Base-by-base conservation (phyloP, 2,329 filamentous ascomycete species). In the Taxawa tesnikishii region DNA sequence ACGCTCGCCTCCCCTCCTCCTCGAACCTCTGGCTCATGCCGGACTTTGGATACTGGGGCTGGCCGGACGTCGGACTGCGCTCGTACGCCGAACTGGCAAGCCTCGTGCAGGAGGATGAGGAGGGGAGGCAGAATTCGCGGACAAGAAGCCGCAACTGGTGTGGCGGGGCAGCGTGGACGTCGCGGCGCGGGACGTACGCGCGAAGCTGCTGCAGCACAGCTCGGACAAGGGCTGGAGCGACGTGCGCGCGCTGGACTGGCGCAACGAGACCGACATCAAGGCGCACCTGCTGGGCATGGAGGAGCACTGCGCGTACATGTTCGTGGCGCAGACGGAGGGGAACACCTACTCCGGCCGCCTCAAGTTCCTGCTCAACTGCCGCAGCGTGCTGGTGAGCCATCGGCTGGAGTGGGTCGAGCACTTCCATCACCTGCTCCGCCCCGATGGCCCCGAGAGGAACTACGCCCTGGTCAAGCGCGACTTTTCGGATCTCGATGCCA, bases 31-130 rank as follows among this genome's bases (percentile, higher is more conserved):
- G 19, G 19, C 19, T 23, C 19, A 23, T 23, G 48, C 65, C 66
- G 0, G 66, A 70, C 41, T 70, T 69, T 40, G 65, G 63, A 19
- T 68, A 65, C 49, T 70, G 63, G 62, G 54, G 59, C 6, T 68
- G 63, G 64, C 64, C 64, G 3, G 62, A 67, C 36, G 59, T 62
- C 12, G 54, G 56, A 36, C 56, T 60, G 14, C 58, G 62, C 2
- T 47, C 58, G 4, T 62, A 64, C 43, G 49, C 52, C n/a, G 58
- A 62, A 34, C 52, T 63, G 17, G 51, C 57, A 4, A 44, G 44
- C 5, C 54, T 51, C 10, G 59, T 60, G 19, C 47, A 46, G 1
- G 44, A 48, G 2, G 46, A 59, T 4, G 59, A n/a, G n/a, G n/a
- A n/a, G n/a, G n/a, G n/a, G n/a, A 61, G 32, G 43, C 3, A 37